Evolutionary conservation across 2,329 filamentous ascomycete species (phyloP), one percentile per base, ranked within the genome.

Genomic region (Periconia sp.): DNA sequence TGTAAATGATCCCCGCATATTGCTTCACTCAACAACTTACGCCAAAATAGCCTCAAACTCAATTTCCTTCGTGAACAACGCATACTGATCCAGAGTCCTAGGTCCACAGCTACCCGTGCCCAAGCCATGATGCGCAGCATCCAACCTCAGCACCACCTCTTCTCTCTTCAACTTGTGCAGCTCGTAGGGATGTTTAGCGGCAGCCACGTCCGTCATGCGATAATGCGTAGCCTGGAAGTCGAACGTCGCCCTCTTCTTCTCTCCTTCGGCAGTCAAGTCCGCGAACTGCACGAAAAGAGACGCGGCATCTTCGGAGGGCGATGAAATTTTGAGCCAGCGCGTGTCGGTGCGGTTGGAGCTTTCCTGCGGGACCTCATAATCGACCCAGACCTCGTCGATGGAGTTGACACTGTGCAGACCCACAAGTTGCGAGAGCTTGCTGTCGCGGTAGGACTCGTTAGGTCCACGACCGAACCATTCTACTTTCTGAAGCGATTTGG

Each of bases 281-380:
- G 33, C 63, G 57, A 69, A 74, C 33, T 72, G 68, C 6, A 61
- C 70, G 2, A 61, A 48, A 14, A 71, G 45, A 1, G 59, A 56
- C 2, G 55, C 48, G 17, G 47, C 51, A 9, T 51, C 56, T 13
- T 47, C 51, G 9, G 62, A 55, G 11, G 52, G 49, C 6, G 51
- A 53, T 14, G 35, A 41, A 10, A 72, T 15, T 11, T 73, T 71
- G 3, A 88, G 69, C 81, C 84, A 89, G 7, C 82, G 76, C 0
- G 81, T 82, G 33, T 83, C 83, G 50, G 82, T 83, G 14, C 83
- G 77, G 66, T 89, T 90, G 1, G 85, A 84, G 49, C 81, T 84
- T 61, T 90, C 87, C 65, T 90, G 87, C 0, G 87, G 87, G 19
- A 85, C 84, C 17, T 90, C 87, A 61, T 88, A 89, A 1, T 77